These are phyloP conservation scores for Thalassiosira profunda DNA, from an alignment of 108 stramenopile species.

Conservation along the genomic window DNA sequence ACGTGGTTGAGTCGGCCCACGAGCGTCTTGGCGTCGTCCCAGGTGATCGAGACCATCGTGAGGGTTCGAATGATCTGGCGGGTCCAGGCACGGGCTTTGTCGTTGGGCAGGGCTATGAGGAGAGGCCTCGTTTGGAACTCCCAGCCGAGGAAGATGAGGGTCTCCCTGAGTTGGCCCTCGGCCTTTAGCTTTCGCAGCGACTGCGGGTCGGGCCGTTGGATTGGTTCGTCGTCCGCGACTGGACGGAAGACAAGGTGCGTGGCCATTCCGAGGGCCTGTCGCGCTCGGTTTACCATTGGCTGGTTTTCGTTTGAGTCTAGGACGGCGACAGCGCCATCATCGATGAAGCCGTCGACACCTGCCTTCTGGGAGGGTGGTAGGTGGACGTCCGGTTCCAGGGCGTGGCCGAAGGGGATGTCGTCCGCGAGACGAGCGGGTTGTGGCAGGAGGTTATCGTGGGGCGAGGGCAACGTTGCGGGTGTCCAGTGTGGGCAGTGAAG, in stretches of 20 bases:
- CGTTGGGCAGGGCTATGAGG: slow-evolving; percentile 6
- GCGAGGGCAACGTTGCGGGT: neutral
- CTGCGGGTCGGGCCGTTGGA: neutral
- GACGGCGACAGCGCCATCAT: neutral
- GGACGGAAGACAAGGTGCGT: no score
- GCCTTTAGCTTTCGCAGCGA: slow-evolving; percentile 15
- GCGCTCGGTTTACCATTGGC: neutral
- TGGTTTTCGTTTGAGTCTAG: neutral
- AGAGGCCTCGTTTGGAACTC: slow-evolving; percentile 7
- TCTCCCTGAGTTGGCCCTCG: slow-evolving; percentile 4
- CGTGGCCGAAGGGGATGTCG: neutral
- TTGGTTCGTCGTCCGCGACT: slow-evolving; percentile 1
- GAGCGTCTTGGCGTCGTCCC: neutral
- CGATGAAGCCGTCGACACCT: slow-evolving; percentile 1
- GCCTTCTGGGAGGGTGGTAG: neutral
- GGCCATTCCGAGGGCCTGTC: neutral
- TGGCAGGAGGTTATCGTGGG: neutral
- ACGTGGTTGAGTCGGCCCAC: slow-evolving; percentile 18
- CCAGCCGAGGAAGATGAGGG: slow-evolving; percentile 13
- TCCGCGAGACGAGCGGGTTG: neutral
- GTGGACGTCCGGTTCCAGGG: slow-evolving; percentile 1
- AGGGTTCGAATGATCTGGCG: neutral
- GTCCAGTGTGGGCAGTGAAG: slow-evolving; percentile 5
- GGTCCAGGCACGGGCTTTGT: slow-evolving; percentile 8
- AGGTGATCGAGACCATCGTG: neutral